Evolutionary conservation across 805 yeast genomes (phyloP), one percentile per base, ranked within the genome.

Genomic region (Debaryomyces tyrocola): DNA sequence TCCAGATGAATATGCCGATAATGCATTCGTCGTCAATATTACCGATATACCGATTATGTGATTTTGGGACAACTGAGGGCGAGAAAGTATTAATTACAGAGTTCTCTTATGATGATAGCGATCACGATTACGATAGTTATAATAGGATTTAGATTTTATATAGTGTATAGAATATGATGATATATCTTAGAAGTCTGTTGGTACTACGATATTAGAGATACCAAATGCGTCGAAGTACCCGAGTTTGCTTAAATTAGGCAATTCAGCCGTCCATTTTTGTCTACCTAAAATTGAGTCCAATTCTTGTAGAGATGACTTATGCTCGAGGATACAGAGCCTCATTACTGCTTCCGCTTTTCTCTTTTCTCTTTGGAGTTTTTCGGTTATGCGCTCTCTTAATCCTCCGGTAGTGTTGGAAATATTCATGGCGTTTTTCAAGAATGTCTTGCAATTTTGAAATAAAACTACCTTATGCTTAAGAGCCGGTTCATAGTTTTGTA

Each of bases 391-490:
- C 51, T 80, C 85, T 37, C 82, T 58, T 27, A 80, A 56, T 0
- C 85, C 85, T 2, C 83, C 84, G 3, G 74, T 58, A 17, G 66
- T 58, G 43, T 74, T 72, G 1, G 83, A 69, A 31, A 69, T 53
- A 6, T 66, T 69, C 61, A 76, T 59, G 20, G 80, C 78, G 50
- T 70, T 78, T 47, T 74, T 77, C 33, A 78, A 58, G 31, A 78
- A 63, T 3, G 68, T 73, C 36, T 63, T 70, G 38, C 71, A 59
- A 46, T 80, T 80, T 10, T 62, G 58, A 6, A 63, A 46, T 15
- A 80, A 58, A 0, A 74, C 54, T 2, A 47, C 51, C 15, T 48
- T 47, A 52, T 67, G 65, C 12, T 64, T 63, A 2, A 49, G 47
- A 0, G 77, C 70, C 20, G 63, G 58, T 8, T 63, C 66, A 20